Conservation (phyloP, 192 early-diverging fungal species). For the Coemansia sp. region DNA sequence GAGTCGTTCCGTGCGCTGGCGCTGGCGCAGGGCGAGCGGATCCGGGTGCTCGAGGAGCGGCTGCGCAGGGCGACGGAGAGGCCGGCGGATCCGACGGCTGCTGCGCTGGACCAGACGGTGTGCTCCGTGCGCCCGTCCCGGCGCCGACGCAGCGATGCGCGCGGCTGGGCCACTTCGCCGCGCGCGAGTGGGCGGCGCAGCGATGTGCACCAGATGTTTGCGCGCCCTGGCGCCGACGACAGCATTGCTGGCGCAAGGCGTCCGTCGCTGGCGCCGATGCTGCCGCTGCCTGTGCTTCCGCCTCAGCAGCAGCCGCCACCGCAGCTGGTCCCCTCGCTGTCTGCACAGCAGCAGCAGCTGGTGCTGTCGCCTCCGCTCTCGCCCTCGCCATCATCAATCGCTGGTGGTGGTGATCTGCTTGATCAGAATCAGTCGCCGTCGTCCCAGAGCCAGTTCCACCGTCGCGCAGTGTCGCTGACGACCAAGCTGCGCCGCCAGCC, state of each 20-base stretch:
- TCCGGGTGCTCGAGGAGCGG: conserved; percentile 25
- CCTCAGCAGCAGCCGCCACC: neutral
- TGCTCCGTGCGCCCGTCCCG: conserved; percentile 10
- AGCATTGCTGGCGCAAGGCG: neutral
- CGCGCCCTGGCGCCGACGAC: neutral
- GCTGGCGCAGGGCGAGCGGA: conserved; percentile 25
- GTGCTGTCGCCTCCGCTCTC: neutral
- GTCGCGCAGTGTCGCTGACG: conserved; percentile 30
- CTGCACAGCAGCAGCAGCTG: too few relatives aligned
- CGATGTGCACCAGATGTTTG: neutral
- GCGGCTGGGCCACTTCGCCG: conserved; percentile 46
- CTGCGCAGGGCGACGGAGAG: conserved; percentile 1
- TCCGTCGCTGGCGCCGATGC: conserved; percentile 1
- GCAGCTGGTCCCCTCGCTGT: too few relatives aligned
- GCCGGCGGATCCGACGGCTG: neutral
- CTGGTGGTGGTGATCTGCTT: neutral
- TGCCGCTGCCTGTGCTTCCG: neutral
- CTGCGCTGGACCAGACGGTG: conserved; percentile 8
- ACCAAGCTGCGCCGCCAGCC: conserved; percentile 40
- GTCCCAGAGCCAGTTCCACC: conserved; percentile 7
- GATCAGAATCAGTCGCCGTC: neutral
- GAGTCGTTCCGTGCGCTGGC: conserved; percentile 27
- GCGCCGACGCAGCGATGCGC: conserved; percentile 22
- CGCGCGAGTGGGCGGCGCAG: conserved; percentile 12
- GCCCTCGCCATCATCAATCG: neutral